Evolutionary conservation across 768 basidiomycete genomes (phyloP), one percentile per base, ranked within the genome.

Genomic region (Naganishia randhawae): DNA sequence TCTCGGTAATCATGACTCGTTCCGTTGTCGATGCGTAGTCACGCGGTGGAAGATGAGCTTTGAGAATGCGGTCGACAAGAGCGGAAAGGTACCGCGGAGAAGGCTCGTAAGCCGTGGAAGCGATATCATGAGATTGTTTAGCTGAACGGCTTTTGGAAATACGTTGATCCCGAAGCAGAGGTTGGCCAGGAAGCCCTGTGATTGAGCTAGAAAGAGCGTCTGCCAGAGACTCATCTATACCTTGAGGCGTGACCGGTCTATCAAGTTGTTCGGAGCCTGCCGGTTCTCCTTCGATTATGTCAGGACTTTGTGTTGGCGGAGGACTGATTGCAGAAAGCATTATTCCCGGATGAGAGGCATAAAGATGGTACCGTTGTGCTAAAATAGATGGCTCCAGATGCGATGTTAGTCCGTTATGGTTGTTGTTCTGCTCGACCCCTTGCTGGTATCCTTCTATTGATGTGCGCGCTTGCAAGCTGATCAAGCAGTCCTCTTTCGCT

Each of bases 1-100:
- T 82, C 81, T 98, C 95, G 67, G 92, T 86, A 48, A 90, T 81
- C 68, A 97, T 89, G 69, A 85, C 83, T n/a, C 91, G 85, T 81
- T 96, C 90, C 0, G 86, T 78, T 57, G 90, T 87, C 19, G 91
- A 85, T 11, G 84, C 84, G 76, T 87, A 91, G 75, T 96, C 91
- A 68, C 90, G 86, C 2, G 83, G 80, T 0, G 92, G 89, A 16
- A 97, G 84, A 79, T 87, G 87, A 1, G 83, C 79, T 61, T 84
- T 86, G 72, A 98, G 83, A 37, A 96, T 80, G 50, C 86, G 85
- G 75, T 96, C 92, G 33, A 94, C 78, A 0, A 78, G 57, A 7
- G 71, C 41, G 6, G 75, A 68, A 17, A 77, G 72, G 65, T 77
- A 79, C 22, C 1, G 71, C 68, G 14, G 76, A 73, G 5, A 75